Conservation (phyloP, 148 eudicot genomes). For the Nyssa sinensis region DNA sequence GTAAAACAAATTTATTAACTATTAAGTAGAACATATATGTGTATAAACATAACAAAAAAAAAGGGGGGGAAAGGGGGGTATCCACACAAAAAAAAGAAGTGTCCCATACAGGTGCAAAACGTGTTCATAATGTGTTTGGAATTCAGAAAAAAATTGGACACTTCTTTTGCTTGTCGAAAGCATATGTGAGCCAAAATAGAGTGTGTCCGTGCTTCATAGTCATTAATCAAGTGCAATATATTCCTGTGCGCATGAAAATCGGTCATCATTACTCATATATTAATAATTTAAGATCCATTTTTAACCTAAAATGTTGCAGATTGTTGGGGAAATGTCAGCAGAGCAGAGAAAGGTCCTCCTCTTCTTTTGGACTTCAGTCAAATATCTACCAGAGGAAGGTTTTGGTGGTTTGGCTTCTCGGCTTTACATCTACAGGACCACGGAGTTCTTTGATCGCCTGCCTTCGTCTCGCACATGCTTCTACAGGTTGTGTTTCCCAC, state of each 20-base stretch:
- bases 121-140: too few species aligned
- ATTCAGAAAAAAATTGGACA: too few species aligned
- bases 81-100: too few species aligned
- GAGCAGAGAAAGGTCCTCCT: slow-evolving; percentile 76
- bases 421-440: slow-evolving; percentile 53
- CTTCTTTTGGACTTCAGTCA: slow-evolving; percentile 93
- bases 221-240: not conserved
- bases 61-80: too few species aligned
- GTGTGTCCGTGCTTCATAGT: too few species aligned
- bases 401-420: slow-evolving; percentile 77
- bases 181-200: too few species aligned
- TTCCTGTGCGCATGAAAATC: not conserved
- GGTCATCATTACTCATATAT: not conserved
- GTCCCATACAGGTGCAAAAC: too few species aligned
- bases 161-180: too few species aligned
- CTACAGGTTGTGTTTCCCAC: slow-evolving; percentile 65
- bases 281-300: not conserved
- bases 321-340: slow-evolving; percentile 52
- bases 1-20: too few species aligned
- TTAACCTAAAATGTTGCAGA: slow-evolving; percentile 32
- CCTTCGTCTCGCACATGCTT: slow-evolving; percentile 96
- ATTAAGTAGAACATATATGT: too few species aligned
- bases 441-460: slow-evolving; percentile 48
- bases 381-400: slow-evolving; percentile 77
- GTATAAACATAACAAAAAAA: too few species aligned